A percentile compares a stretch with the other conserved stretches of the same genome.
Evolutionary conservation across 1,284 basidiomycete genomes (phyloP).

Genomic region (Fomitopsis pinicola): DNA sequence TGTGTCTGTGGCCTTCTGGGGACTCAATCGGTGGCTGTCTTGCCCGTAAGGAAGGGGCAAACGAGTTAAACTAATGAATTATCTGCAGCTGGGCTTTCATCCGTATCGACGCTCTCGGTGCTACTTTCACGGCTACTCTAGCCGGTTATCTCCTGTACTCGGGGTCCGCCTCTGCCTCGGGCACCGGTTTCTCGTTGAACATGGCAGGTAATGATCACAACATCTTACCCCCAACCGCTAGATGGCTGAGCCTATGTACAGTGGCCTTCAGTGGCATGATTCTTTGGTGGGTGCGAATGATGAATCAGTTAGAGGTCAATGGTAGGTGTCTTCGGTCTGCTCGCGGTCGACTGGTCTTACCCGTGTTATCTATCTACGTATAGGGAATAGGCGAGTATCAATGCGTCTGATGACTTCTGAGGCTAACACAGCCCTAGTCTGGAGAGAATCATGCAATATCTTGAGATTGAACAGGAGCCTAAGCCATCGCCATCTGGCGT

Average conservation of each 20-base stretch:
- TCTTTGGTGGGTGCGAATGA: slow-evolving; percentile 47
- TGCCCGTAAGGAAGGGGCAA: background rate
- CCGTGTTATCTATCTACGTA: background rate
- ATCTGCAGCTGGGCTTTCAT: slow-evolving; percentile 18
- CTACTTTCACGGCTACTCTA: slow-evolving; percentile 47
- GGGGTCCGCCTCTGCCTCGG: slow-evolving; percentile 34
- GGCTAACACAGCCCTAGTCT: slow-evolving; percentile 5
- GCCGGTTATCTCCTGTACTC: slow-evolving; percentile 52
- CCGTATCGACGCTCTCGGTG: slow-evolving; percentile 44
- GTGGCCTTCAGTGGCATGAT: slow-evolving; percentile 56
- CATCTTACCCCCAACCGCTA: too few relatives aligned
- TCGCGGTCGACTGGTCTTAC: background rate
- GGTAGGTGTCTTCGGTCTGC: slow-evolving; percentile 29
- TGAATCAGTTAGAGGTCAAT: slow-evolving; percentile 61
- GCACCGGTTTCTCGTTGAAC: slow-evolving; percentile 47
- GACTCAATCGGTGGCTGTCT: slow-evolving; percentile 41
- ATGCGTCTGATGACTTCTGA: background rate
- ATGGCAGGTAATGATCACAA: slow-evolving; percentile 35
- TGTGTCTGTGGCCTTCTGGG: slow-evolving; percentile 45
- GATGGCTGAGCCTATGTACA: slow-evolving; percentile 9
- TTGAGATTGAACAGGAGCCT: slow-evolving; percentile 73
- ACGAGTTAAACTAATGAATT: background rate
- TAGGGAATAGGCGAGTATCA: slow-evolving; percentile 41
- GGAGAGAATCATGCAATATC: slow-evolving; percentile 56
- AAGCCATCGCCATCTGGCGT: slow-evolving; percentile 39